Percentiles rank a stretch among this genome's conserved stretches.
phyloP scores from a whole-genome alignment of 768 basidiomycete species.

The Auricularia cornea region DNA sequence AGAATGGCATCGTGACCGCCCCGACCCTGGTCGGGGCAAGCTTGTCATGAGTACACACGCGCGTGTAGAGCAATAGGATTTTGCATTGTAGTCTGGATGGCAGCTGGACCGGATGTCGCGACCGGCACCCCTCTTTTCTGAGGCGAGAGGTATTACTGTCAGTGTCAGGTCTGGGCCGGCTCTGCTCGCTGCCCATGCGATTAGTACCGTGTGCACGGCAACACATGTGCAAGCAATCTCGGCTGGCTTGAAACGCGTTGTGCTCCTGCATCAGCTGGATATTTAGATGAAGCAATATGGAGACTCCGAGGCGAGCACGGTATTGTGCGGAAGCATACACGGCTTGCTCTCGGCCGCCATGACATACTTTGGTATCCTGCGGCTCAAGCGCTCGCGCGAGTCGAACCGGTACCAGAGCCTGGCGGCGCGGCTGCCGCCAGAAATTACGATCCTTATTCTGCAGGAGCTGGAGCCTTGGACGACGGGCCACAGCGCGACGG shows the following conservation, averaged over 20 bases:
- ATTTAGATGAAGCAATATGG: too few species aligned
- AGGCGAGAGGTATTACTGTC: too few species aligned
- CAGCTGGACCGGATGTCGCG: too few species aligned
- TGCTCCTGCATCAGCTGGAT: too few species aligned
- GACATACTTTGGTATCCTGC: background rate
- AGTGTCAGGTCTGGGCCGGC: too few species aligned
- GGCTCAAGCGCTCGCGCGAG: background rate
- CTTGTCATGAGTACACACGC: conserved; percentile 47
- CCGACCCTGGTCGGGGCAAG: conserved; percentile 82
- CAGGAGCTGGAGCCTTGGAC: background rate
- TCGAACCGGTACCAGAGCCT: background rate
- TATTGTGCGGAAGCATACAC: background rate
- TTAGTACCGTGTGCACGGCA: too few species aligned
- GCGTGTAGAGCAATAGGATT: conserved; percentile 10
- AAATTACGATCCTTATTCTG: background rate
- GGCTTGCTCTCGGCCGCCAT: too few species aligned
- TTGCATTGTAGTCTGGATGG: background rate
- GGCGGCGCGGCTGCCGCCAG: background rate
- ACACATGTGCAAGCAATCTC: too few species aligned
- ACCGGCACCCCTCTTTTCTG: too few species aligned
- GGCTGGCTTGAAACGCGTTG: too few species aligned
- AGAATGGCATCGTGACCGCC: conserved; percentile 68
- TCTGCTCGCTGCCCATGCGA: background rate
- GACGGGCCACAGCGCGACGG: background rate
- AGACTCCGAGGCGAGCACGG: too few species aligned